Evolutionary conservation across 768 basidiomycete genomes (phyloP), one percentile per base, ranked within the genome.

Genomic region (Serpula lacrymans): DNA sequence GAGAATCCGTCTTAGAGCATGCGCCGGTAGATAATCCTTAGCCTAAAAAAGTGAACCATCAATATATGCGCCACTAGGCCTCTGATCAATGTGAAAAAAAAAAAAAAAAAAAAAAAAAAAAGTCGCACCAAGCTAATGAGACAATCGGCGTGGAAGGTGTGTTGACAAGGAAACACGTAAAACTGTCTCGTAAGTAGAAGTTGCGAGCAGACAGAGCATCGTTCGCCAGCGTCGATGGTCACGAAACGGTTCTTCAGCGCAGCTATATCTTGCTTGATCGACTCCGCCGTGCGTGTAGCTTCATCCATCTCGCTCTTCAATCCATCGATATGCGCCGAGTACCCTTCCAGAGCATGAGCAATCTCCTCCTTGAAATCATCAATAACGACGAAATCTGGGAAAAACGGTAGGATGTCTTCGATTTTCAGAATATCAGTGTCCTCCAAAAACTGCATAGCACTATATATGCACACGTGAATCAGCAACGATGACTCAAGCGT

Each of bases 281-380:
- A 80, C 47, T 97, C 94, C 2, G 96, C 92, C 28, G 82, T 90
- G 37, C 74, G 75, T 5, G 93, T 97, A 14, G 94, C 90, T 32
- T 96, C 92, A 58, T 94, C 88, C 96, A 99, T 99, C 54, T 97
- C 96, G 37, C 66, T 77, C 63, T 93, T 94, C 45, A 99, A 74
- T 23, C 70, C 68, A 39, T 94, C 92, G 33, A 98, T 98, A 52
- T 92, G 88, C 13, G 83, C 76, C 29, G 90, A 89, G 58, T 97
- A 98, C 2, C 88, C 88, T 58, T 99, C 95, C 49, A 99, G 68
- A 0, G 96, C 96, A 45, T 84, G 84, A 36, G 94, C 95, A 49
- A 98, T 98, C 65, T 98, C 95, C 52, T 95, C 89, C 62, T 99
- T 99, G 77, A 99, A 98, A 59, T 98, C 96, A 58, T 98, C 96